Conservation (phyloP, 2,329 filamentous ascomycete genomes). For the Coniochaeta sp. region DNA sequence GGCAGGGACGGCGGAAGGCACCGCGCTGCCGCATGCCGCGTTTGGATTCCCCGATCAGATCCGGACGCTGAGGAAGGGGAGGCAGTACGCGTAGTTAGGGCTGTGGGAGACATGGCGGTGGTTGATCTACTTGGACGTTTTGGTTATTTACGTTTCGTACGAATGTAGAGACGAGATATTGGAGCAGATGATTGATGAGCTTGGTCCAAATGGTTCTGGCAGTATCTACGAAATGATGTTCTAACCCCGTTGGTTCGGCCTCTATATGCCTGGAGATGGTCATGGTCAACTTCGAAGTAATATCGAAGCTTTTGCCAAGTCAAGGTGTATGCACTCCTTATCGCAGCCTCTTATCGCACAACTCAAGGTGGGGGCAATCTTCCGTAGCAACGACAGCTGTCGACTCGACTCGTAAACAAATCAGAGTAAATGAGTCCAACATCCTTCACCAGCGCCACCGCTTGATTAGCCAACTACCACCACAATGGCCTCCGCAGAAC, state of each 20-base stretch:
- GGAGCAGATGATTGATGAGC: too few species aligned
- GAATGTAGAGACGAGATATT: neutral
- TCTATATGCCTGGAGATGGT: too few species aligned
- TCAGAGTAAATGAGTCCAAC: neutral
- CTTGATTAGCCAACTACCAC: neutral
- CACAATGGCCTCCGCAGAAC: constrained; percentile 1
- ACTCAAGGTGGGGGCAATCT: neutral
- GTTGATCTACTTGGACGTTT: neutral
- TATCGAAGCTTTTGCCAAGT: too few species aligned
- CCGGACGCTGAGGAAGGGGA: neutral
- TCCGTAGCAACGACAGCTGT: neutral
- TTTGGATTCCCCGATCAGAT: neutral
- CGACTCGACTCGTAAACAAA: neutral
- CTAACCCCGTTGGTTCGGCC: too few species aligned
- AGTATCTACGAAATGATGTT: too few species aligned
- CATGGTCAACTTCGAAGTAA: too few species aligned
- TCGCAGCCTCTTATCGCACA: neutral
- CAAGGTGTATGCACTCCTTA: too few species aligned
- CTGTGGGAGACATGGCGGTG: neutral
- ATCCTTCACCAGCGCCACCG: neutral
- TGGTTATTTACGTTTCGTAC: neutral
- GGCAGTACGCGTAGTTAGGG: neutral
- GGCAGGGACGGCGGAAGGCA: neutral
- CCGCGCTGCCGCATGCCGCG: neutral
- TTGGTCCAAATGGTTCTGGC: too few species aligned